Base-by-base conservation (phyloP, 2,329 filamentous ascomycete species). In the Esteya vermicola region DNA sequence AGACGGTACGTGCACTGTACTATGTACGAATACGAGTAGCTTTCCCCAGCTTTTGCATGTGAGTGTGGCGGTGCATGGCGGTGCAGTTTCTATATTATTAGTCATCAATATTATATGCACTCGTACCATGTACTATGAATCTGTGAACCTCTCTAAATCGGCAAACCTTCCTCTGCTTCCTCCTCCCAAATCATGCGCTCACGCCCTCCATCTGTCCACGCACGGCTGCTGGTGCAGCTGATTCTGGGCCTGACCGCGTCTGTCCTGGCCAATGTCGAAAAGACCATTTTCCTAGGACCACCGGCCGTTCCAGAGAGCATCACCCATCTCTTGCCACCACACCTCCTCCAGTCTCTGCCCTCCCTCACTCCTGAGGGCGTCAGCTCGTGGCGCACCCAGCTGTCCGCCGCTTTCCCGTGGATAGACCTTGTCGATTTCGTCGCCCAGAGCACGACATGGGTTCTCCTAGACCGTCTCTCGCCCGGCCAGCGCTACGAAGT, bases 201-300 rank as follows among this genome's bases (percentile, higher is more conserved):
- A n/a, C n/a, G n/a, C n/a, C n/a, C n/a, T n/a, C n/a, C n/a, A n/a
- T n/a, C n/a, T n/a, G n/a, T n/a, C n/a, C n/a, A n/a, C n/a, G n/a
- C n/a, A n/a, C n/a, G n/a, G n/a, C n/a, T n/a, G n/a, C n/a, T n/a
- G 25, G 8, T 13, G 13, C 13, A 13, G 25, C 25, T 26, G 25
- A 26, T 13, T 26, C 25, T 26, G 21, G 34, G 48, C 10, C 37
- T 52, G 22, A 30, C 45, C 16, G 40, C 45, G 3, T 14, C 39
- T 4, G 49, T 36, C 8, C 52, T 56, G 49, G 85, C 81, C 56
- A 96, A 98, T 57, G 81, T 82, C 41, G 91, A 96, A 57, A 98
- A 98, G 62, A 68, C 74, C 50, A 85, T 96, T 52, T 96, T 98
- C 63, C 65, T 81, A 27, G 85, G 75, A 19, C 86, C 88, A 10